phyloP scores from a whole-genome alignment of 257 asterid genomes.

The Gynochthodes officinalis region DNA sequence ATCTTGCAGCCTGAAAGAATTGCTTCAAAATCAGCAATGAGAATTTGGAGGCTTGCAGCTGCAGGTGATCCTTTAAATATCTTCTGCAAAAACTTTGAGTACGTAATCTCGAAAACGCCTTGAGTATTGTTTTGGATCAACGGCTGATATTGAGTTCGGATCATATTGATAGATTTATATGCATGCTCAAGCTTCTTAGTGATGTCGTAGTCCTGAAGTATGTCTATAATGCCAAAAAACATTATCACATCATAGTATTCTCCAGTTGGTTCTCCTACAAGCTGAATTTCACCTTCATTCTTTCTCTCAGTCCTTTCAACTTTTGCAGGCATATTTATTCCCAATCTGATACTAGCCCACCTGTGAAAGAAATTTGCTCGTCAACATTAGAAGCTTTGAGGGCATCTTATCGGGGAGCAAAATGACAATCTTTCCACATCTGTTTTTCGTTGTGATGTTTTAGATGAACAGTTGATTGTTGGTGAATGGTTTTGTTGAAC shows the following conservation, averaged over 20 bases:
- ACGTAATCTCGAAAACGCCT: constrained; percentile 88
- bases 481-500: not conserved
- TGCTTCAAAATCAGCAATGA: not conserved
- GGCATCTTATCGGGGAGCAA: no score
- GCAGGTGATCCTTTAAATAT: constrained; percentile 25
- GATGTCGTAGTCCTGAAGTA: constrained; percentile 92
- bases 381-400: not conserved
- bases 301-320: constrained; percentile 76
- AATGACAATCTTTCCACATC: not conserved
- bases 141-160: constrained; percentile 91
- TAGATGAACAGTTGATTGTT: not conserved
- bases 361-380: constrained; percentile 23
- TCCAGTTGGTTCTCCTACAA: constrained; percentile 86
- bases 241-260: constrained; percentile 80
- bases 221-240: constrained; percentile 91
- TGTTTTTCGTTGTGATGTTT: not conserved
- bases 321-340: constrained; percentile 90
- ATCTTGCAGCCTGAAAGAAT: not conserved
- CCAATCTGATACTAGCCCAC: constrained; percentile 83
- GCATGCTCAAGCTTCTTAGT: constrained; percentile 96
- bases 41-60: constrained; percentile 3
- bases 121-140: constrained; percentile 84
- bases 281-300: constrained; percentile 52
- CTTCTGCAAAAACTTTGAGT: constrained; percentile 82
- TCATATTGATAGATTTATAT: constrained; percentile 90